Evolutionary conservation across 148 eudicot genomes (phyloP).

Genomic region (Cornus florida): DNA sequence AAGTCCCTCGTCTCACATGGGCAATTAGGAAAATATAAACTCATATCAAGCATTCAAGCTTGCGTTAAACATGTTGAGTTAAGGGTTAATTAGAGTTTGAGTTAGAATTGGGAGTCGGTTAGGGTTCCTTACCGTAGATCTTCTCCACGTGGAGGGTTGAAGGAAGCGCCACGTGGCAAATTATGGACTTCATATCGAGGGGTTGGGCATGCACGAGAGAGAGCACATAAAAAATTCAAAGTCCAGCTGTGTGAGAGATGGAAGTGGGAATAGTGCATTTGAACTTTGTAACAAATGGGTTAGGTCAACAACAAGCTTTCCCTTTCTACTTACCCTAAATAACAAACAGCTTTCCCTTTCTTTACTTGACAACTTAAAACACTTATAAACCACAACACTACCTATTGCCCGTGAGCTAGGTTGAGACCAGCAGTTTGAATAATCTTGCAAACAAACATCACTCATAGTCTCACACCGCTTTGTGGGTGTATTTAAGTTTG

Average conservation of each 20-base stretch:
- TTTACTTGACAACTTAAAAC: not conserved
- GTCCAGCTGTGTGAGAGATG: slow-evolving; percentile 18
- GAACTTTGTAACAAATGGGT: not conserved
- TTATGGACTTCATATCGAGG: not conserved
- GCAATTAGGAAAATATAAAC: too few relatives aligned
- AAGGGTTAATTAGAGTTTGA: too few relatives aligned
- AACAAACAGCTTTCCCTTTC: too few relatives aligned
- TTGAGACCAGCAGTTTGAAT: not conserved
- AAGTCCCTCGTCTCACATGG: too few relatives aligned
- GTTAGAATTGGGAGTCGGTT: too few relatives aligned
- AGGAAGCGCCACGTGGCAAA: not conserved
- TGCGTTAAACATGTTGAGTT: too few relatives aligned
- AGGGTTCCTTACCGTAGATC: too few relatives aligned
- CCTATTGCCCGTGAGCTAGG: slow-evolving; percentile 8
- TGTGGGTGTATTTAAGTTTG: not conserved
- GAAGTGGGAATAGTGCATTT: slow-evolving; percentile 1
- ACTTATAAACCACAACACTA: not conserved
- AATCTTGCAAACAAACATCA: not conserved
- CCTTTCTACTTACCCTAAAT: too few relatives aligned
- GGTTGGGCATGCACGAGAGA: slow-evolving; percentile 16
- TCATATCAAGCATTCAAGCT: too few relatives aligned
- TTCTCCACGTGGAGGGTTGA: not conserved
- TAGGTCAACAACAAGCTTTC: slow-evolving; percentile 1
- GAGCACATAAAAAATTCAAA: not conserved
- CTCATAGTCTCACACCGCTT: not conserved